These are phyloP conservation scores for Hypericum perforatum DNA, from an alignment of 345 rosid genomes.

Conservation along the genomic window DNA sequence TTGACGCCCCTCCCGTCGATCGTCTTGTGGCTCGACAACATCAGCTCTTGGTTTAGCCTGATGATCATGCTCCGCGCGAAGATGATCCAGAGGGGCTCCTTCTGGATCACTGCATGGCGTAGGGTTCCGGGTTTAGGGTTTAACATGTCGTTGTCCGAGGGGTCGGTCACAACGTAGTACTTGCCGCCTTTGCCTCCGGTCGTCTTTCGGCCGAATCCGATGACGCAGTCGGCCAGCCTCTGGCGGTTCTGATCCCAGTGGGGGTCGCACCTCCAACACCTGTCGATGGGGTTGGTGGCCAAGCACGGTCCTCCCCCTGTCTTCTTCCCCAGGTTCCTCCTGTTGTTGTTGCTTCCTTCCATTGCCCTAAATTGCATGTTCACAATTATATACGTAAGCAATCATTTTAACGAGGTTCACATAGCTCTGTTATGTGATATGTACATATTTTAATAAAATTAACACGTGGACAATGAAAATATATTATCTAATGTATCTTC, in stretches of 20 bases:
- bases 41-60: slow-evolving; percentile 51
- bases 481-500: too few species aligned
- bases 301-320: slow-evolving; percentile 33
- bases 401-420: too few species aligned
- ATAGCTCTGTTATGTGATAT: too few species aligned
- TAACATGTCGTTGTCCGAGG: slow-evolving; percentile 42
- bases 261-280: slow-evolving; percentile 71
- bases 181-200: slow-evolving; percentile 54
- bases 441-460: background rate
- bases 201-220: slow-evolving; percentile 57
- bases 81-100: slow-evolving; percentile 65
- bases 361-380: slow-evolving; percentile 13
- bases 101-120: slow-evolving; percentile 56
- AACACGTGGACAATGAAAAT: too few species aligned
- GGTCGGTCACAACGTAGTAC: slow-evolving; percentile 49
- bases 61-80: slow-evolving; percentile 56
- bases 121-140: slow-evolving; percentile 70
- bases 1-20: slow-evolving; percentile 66
- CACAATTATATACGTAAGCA: too few species aligned
- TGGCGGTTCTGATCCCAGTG: slow-evolving; percentile 52
- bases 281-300: slow-evolving; percentile 76
- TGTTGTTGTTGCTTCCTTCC: slow-evolving; percentile 28
- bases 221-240: slow-evolving; percentile 44
- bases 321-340: slow-evolving; percentile 28
- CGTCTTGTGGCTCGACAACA: slow-evolving; percentile 56